Conservation (phyloP, 2,329 filamentous ascomycete species). For the Exophiala xenobiotica region DNA sequence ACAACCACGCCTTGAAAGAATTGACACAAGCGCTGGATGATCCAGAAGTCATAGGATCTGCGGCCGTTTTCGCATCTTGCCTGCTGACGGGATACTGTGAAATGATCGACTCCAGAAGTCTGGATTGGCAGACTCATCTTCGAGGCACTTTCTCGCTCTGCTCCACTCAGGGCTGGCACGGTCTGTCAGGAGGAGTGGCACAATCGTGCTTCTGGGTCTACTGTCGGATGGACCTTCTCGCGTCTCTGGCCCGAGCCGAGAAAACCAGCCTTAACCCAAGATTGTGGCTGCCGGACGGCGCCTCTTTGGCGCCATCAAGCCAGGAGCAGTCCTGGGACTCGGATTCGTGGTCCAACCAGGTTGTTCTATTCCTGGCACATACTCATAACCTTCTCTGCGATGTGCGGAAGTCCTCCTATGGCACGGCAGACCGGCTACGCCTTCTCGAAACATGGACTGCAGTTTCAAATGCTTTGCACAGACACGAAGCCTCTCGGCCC, state of each 20-base stretch:
- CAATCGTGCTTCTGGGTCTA: constrained; percentile 12
- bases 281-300: constrained; percentile 1
- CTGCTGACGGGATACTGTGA: constrained; percentile 3
- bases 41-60: neutral
- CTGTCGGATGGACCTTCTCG: constrained; percentile 6
- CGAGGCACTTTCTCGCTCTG: constrained; percentile 9
- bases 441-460: neutral
- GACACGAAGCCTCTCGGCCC: neutral
- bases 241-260: constrained; percentile 3
- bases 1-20: constrained; percentile 3
- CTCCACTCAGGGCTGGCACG: constrained; percentile 7
- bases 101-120: constrained; percentile 5
- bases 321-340: neutral
- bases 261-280: neutral
- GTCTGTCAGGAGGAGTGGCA: constrained; percentile 1
- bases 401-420: neutral
- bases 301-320: neutral
- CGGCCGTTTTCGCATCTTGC: constrained; percentile 9
- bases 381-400: constrained; percentile 9
- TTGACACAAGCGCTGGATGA: constrained; percentile 9
- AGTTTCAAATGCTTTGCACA: neutral
- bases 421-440: neutral
- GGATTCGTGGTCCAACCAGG: constrained; percentile 8
- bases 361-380: constrained; percentile 3
- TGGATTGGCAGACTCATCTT: constrained; percentile 7